phyloP scores from a whole-genome alignment of 192 early-diverging fungal species.

The Kappamyces sp. region DNA sequence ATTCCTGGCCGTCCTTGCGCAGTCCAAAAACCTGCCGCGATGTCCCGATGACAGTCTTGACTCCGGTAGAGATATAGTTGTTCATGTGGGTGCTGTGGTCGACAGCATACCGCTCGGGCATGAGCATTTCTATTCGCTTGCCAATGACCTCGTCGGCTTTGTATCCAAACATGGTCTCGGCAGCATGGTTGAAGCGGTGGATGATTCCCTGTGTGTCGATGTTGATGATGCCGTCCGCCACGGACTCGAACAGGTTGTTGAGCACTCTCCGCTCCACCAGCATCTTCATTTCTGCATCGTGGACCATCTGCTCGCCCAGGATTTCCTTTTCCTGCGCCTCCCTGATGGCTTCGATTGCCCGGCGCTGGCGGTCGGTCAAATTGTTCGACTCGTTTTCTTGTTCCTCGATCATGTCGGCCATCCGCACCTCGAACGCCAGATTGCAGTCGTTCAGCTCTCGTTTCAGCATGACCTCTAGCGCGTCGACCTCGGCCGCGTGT shows the following conservation, averaged over 20 bases:
- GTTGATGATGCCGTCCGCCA: slow-evolving; percentile 38
- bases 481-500: neutral
- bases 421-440: slow-evolving; percentile 3
- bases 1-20: slow-evolving; percentile 24
- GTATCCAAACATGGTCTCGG: slow-evolving; percentile 34
- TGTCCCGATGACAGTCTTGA: slow-evolving; percentile 18
- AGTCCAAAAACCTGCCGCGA: slow-evolving; percentile 19
- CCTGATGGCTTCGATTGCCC: too few species aligned
- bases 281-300: slow-evolving; percentile 31
- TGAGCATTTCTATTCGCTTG: slow-evolving; percentile 27
- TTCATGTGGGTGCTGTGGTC: slow-evolving; percentile 20
- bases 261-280: slow-evolving; percentile 29
- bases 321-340: slow-evolving; percentile 36
- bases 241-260: slow-evolving; percentile 29
- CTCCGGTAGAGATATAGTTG: slow-evolving; percentile 28
- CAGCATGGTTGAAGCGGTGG: slow-evolving; percentile 28
- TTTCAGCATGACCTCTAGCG: neutral
- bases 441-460: slow-evolving; percentile 11
- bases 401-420: slow-evolving; percentile 12
- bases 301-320: slow-evolving; percentile 33
- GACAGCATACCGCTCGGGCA: slow-evolving; percentile 19
- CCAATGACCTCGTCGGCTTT: slow-evolving; percentile 27
- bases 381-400: slow-evolving; percentile 23
- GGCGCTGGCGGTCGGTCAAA: neutral
- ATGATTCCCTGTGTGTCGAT: slow-evolving; percentile 25